These are phyloP conservation scores for Aspergillus spinulosporus DNA, from an alignment of 2,329 filamentous ascomycete species.

Conservation along the genomic window DNA sequence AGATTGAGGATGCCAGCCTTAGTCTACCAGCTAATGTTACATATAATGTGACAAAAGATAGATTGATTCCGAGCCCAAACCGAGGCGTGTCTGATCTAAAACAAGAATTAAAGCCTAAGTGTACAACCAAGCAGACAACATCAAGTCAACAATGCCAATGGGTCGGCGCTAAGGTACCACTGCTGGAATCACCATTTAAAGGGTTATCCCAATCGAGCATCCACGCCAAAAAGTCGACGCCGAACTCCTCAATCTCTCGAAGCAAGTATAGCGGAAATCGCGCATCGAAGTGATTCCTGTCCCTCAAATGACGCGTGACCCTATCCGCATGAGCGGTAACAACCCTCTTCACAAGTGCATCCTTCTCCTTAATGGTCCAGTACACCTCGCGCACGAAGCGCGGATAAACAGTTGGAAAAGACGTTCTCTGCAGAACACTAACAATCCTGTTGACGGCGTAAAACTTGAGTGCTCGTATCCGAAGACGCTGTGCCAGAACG, in stretches of 20 bases:
- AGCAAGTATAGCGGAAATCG: conserved; percentile 5
- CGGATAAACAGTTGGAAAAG: conserved; percentile 8
- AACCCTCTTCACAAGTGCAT: neutral
- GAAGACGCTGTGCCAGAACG: neutral
- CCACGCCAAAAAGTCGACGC: neutral
- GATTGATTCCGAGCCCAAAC: neutral
- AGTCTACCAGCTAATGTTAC: neutral
- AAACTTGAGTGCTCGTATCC: neutral
- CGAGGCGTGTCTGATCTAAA: neutral
- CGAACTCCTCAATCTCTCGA: neutral
- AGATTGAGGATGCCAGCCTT: neutral
- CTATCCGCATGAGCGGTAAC: neutral
- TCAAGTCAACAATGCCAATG: neutral
- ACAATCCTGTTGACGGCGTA: neutral
- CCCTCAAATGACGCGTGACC: neutral
- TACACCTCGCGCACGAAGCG: conserved; percentile 14
- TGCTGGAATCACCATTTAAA: neutral
- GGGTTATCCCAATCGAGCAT: neutral
- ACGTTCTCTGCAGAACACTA: neutral
- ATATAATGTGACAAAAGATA: neutral
- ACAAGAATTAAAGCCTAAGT: neutral
- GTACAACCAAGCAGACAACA: neutral
- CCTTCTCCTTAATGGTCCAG: neutral
- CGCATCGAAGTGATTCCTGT: conserved; percentile 3
- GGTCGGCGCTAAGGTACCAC: neutral